Conservation (phyloP, 2,329 filamentous ascomycete genomes). For the Aotearoamyces nothofagi region DNA sequence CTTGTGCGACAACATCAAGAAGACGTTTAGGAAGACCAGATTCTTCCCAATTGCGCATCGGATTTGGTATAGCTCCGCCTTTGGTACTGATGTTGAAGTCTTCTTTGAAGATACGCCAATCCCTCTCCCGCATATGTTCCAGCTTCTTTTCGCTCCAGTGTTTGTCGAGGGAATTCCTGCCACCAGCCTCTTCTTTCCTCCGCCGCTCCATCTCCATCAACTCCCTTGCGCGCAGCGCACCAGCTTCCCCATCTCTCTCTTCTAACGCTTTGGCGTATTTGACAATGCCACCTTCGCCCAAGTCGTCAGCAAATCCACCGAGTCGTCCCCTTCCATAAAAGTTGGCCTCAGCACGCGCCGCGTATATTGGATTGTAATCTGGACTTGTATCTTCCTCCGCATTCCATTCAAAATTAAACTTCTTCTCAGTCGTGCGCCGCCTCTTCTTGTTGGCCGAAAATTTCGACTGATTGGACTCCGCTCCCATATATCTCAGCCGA, state of each 20-base stretch:
- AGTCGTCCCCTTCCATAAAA: conserved; percentile 56
- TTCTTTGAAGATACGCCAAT: conserved; percentile 99
- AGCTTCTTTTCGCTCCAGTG: conserved; percentile 93
- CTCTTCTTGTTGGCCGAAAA: conserved; percentile 96
- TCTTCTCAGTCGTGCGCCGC: conserved; percentile 81
- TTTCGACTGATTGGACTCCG: conserved; percentile 70
- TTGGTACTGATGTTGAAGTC: conserved; percentile 96
- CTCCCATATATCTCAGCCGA: conserved; percentile 78
- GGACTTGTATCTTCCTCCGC: conserved; percentile 81
- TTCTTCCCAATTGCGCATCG: conserved; percentile 90
- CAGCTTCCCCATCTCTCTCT: conserved; percentile 61
- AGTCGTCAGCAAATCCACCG: conserved; percentile 47
- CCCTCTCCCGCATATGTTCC: conserved; percentile 87
- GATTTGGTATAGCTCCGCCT: conserved; percentile 81
- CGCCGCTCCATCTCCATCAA: conserved; percentile 76
- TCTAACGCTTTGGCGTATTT: conserved; percentile 55
- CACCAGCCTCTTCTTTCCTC: conserved; percentile 54
- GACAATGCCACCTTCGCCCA: conserved; percentile 35
- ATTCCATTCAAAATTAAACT: conserved; percentile 99
- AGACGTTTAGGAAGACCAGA: conserved; percentile 64
- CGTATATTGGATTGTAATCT: conserved; percentile 71
- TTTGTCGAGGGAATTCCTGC: conserved; percentile 66
- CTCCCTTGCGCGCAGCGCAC: conserved; percentile 59
- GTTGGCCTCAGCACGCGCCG: conserved; percentile 46
- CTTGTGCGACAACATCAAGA: conserved; percentile 66